Percentiles rank a stretch among this genome's conserved stretches.
Evolutionary conservation across 345 rosid species (phyloP).

Genomic region (Eucalyptus lansdowneana): DNA sequence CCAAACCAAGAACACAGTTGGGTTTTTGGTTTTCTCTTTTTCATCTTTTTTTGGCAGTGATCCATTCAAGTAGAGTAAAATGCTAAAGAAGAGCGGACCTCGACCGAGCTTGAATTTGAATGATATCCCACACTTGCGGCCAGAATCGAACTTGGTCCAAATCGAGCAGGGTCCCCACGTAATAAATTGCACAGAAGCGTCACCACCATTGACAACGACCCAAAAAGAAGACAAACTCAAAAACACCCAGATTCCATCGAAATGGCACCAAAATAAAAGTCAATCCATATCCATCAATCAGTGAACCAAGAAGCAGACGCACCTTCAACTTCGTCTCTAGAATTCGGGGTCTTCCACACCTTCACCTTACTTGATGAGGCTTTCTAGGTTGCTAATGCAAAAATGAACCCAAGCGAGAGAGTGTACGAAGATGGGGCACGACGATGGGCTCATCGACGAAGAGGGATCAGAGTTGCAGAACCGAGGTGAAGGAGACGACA

Average conservation of each 20-base stretch:
- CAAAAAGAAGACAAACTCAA: not conserved
- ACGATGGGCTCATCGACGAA: not conserved
- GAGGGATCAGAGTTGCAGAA: not conserved
- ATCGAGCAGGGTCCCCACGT: slow-evolving; percentile 70
- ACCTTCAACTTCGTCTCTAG: slow-evolving; percentile 26
- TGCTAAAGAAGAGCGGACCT: slow-evolving; percentile 15
- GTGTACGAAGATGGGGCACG: not conserved
- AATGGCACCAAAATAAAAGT: not conserved
- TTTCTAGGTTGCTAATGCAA: not conserved
- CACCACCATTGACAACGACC: not conserved
- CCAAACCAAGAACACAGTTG: not conserved
- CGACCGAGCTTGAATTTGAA: slow-evolving; percentile 84
- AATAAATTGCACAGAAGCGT: not conserved
- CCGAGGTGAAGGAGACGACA: not conserved
- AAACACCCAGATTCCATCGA: not conserved
- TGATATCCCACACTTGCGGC: slow-evolving; percentile 60
- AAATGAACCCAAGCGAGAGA: not conserved
- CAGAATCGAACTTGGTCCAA: slow-evolving; percentile 76
- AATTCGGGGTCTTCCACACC: slow-evolving; percentile 11
- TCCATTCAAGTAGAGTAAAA: not conserved
- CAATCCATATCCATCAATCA: not conserved
- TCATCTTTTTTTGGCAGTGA: not conserved
- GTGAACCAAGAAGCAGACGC: not conserved
- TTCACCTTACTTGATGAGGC: slow-evolving; percentile 6
- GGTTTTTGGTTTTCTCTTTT: not conserved